A percentile compares a stretch with the other conserved stretches of the same genome.
phyloP scores from a whole-genome alignment of 176 grass and related monocot species.

The Tillandsia fasciculata region DNA sequence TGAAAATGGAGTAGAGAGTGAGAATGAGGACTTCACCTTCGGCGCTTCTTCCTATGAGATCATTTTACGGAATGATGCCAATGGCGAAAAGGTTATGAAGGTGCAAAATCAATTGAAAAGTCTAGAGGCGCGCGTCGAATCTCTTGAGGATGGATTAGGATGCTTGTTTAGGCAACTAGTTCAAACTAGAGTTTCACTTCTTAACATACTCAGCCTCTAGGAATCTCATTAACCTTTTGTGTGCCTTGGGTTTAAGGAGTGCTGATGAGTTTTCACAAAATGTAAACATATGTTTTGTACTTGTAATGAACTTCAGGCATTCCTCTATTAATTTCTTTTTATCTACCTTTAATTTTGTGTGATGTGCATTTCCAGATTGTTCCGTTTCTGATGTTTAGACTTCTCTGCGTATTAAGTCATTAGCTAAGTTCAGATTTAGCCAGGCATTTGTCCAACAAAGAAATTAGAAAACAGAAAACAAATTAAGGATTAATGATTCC shows the following conservation, averaged over 20 bases:
- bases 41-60: not conserved
- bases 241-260: not conserved
- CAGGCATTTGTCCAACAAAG: too few species aligned
- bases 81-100: not conserved
- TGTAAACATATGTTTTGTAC: too few species aligned
- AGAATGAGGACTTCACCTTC: not conserved
- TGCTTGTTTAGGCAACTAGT: slow-evolving; percentile 6
- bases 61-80: not conserved
- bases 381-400: too few species aligned
- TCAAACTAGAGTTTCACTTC: slow-evolving; percentile 3
- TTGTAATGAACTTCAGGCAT: too few species aligned
- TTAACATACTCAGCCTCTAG: not conserved
- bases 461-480: too few species aligned
- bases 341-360: too few species aligned
- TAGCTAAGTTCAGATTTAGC: too few species aligned
- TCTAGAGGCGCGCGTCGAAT: not conserved
- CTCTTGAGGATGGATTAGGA: slow-evolving; percentile 2
- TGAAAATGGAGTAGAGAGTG: not conserved
- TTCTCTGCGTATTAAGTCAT: too few species aligned
- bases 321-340: too few species aligned
- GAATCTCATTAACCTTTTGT: not conserved
- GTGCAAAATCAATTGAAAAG: not conserved
- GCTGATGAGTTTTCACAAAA: too few species aligned
- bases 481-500: too few species aligned
- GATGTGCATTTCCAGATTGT: too few species aligned